A percentile compares a stretch with the other conserved stretches of the same genome.
phyloP scores from a whole-genome alignment of 2,329 filamentous ascomycete genomes.

The Stagonosporopsis tanaceti region DNA sequence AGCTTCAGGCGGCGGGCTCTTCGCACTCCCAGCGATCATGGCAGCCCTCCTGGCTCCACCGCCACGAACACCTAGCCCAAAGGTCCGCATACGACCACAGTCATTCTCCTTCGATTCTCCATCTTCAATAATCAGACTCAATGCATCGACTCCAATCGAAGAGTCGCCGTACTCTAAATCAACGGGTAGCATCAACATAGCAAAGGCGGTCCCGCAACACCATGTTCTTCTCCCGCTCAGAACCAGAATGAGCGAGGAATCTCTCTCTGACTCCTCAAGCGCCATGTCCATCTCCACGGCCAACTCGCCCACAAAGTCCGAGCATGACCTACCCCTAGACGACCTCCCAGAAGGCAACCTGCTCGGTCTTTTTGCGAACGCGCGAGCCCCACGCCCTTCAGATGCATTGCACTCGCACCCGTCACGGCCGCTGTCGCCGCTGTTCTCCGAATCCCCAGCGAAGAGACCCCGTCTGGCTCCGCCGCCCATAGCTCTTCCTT shows the following conservation, averaged over 20 bases:
- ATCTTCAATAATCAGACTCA: constrained; percentile 42
- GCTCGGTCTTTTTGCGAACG: constrained; percentile 6
- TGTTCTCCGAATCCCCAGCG: neutral
- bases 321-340: constrained; percentile 3
- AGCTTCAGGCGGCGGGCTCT: neutral
- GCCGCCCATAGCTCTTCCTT: neutral
- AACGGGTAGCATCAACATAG: constrained; percentile 34
- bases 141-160: constrained; percentile 41
- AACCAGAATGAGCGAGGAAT: constrained; percentile 46
- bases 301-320: constrained; percentile 38
- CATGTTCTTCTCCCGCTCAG: constrained; percentile 38
- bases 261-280: constrained; percentile 34
- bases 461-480: constrained; percentile 7
- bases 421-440: neutral
- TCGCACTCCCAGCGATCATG: constrained; percentile 20
- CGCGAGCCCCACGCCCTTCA: neutral
- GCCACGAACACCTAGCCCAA: constrained; percentile 46
- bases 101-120: constrained; percentile 44
- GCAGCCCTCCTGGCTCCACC: constrained; percentile 31
- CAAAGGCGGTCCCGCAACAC: constrained; percentile 26
- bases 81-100: constrained; percentile 47
- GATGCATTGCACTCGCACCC: constrained; percentile 10
- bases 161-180: constrained; percentile 49
- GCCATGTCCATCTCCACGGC: constrained; percentile 29
- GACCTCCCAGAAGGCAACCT: constrained; percentile 10